These are phyloP conservation scores for Dalbergia oliveri DNA, from an alignment of 306 rosid genomes.

Conservation along the genomic window DNA sequence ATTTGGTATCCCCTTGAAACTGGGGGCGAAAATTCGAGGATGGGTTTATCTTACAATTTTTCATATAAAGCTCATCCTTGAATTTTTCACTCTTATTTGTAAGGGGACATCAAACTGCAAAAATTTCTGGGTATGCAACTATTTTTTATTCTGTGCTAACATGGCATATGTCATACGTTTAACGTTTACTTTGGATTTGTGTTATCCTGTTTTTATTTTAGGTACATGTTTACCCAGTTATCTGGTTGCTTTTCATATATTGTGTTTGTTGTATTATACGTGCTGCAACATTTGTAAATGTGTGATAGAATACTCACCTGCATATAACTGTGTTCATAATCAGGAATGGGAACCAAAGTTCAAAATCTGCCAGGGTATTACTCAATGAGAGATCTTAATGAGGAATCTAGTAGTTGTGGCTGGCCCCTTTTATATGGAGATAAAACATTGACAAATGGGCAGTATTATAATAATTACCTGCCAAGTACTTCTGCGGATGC, in stretches of 20 bases:
- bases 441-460: slow-evolving; percentile 67
- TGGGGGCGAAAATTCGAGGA: background rate
- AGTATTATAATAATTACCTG: slow-evolving; percentile 66
- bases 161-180: background rate
- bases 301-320: slow-evolving; percentile 26
- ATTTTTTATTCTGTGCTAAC: slow-evolving; percentile 1
- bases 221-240: slow-evolving; percentile 7
- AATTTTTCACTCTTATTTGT: background rate
- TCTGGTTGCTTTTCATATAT: slow-evolving; percentile 10
- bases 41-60: background rate
- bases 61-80: background rate
- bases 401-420: slow-evolving; percentile 88
- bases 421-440: slow-evolving; percentile 86
- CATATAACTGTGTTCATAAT: slow-evolving; percentile 40
- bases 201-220: slow-evolving; percentile 9
- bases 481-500: slow-evolving; percentile 60
- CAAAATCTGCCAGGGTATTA: slow-evolving; percentile 79
- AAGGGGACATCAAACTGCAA: background rate
- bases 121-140: background rate
- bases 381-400: slow-evolving; percentile 97
- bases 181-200: background rate
- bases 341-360: slow-evolving; percentile 99
- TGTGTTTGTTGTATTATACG: slow-evolving; percentile 31
- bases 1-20: background rate
- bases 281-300: background rate